Percentiles rank a stretch among this genome's conserved stretches.
Conservation (phyloP, 176 grass and related monocot species). For the Oryza meyeriana region DNA sequence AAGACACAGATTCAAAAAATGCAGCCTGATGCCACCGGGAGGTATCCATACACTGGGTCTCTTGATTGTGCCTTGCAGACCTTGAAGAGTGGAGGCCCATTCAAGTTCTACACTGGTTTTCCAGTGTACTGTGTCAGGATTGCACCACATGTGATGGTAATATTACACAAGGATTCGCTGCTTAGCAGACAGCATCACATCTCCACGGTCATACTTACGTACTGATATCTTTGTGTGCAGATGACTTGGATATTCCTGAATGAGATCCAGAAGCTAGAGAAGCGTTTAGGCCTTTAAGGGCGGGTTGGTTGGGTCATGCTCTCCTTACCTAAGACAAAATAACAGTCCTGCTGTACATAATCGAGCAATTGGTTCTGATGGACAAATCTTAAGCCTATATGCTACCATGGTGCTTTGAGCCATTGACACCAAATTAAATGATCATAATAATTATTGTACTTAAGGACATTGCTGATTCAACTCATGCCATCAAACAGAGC, state of each 20-base stretch:
- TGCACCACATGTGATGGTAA: slow-evolving; percentile 88
- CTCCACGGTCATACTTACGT: too few relatives aligned
- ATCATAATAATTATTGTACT: neutral
- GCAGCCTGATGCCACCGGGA: slow-evolving; percentile 87
- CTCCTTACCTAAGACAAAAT: neutral
- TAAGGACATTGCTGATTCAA: neutral
- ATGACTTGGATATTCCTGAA: slow-evolving; percentile 99
- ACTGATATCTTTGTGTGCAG: slow-evolving; percentile 58
- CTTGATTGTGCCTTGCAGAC: slow-evolving; percentile 82
- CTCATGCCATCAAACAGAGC: too few relatives aligned
- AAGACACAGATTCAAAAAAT: slow-evolving; percentile 97
- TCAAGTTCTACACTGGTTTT: slow-evolving; percentile 94
- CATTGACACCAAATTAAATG: neutral
- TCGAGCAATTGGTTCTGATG: slow-evolving; percentile 22
- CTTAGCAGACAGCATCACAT: slow-evolving; percentile 1
- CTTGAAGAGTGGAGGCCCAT: slow-evolving; percentile 76
- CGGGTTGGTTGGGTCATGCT: neutral
- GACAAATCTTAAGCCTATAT: slow-evolving; percentile 28
- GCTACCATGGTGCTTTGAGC: neutral
- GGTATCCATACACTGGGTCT: slow-evolving; percentile 85
- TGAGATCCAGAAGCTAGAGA: slow-evolving; percentile 78
- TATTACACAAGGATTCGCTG: neutral
- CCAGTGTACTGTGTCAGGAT: slow-evolving; percentile 89
- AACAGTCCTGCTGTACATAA: slow-evolving; percentile 19
- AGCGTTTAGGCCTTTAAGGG: slow-evolving; percentile 56